Base-by-base conservation (phyloP, 2,329 filamentous ascomycete species). In the Colletotrichum phormii region DNA sequence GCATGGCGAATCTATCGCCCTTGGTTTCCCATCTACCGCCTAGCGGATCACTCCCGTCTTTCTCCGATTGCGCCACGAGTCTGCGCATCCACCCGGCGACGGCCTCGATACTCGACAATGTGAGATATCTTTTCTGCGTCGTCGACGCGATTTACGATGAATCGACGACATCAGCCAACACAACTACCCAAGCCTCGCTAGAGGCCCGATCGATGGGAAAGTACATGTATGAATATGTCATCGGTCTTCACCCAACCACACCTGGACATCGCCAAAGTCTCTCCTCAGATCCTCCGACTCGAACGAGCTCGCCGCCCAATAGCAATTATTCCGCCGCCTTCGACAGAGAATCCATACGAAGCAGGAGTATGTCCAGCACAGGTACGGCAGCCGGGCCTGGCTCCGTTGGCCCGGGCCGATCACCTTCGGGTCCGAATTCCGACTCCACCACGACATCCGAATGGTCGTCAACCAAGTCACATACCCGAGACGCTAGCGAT, bases 61-160 rank as follows among this genome's bases (percentile, higher is more conserved):
- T 89, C 75, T 76, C 80, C 5, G 82, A 81, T 37, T 86, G 82
- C 24, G 81, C 80, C 31, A 81, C 82, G 12, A 80, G 82, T 0
- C 77, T 88, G 2, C 79, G 81, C n/a, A 78, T 89, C n/a, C 85
- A 88, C 63, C 79, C 81, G 1, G 79, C 81, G 63, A 86, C 86
- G 1, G 86, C 87, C 5, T 81, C 83, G 15, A 86, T 89, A 64
- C 83, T 89, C 3, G 88, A 89, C 66, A 84, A 87, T 61, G 84
- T 88, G 78, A 83, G 87, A 5, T 84, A 84, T 26, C 79, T 89
- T 1, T 80, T 88, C n/a, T 77, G 81, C 13, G 77, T 83, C 3
- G 83, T 88, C n/a, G 64, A 72, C 53, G 58, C 64, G 51, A 42
- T 67, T 11, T 68, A 62, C 51, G 31, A 24, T 29, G 53, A 68